A percentile compares a stretch with the other conserved stretches of the same genome.
phyloP scores from a whole-genome alignment of 2,329 filamentous ascomycete genomes.

The Claviceps sorghi region DNA sequence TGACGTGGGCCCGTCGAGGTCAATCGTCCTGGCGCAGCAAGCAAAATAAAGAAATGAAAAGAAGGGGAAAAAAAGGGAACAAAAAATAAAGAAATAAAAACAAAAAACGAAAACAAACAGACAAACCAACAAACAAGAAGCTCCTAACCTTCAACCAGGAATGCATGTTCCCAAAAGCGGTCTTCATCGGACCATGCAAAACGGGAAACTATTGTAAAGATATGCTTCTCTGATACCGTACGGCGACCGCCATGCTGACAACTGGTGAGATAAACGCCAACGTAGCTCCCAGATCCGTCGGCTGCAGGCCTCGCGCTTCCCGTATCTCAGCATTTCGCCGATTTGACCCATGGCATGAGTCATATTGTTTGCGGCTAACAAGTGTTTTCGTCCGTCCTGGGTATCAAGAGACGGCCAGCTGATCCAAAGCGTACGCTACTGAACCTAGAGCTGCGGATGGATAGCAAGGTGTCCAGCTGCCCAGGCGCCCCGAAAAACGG shows the following conservation, averaged over 20 bases:
- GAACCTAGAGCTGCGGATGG: not conserved
- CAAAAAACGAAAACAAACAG: too few species aligned
- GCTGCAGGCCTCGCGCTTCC: not conserved
- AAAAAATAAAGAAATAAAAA: too few species aligned
- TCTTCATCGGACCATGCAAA: not conserved
- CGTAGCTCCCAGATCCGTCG: not conserved
- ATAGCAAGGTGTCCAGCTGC: not conserved
- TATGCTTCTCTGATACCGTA: not conserved
- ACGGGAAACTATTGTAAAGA: not conserved
- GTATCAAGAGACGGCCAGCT: not conserved
- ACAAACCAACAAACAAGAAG: not conserved
- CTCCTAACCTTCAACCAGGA: not conserved
- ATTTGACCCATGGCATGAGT: not conserved
- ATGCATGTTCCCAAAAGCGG: not conserved
- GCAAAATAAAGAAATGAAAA: too few species aligned
- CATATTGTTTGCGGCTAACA: not conserved
- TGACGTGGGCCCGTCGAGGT: not conserved
- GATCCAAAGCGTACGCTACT: not conserved
- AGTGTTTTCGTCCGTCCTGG: not conserved
- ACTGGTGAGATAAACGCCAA: not conserved
- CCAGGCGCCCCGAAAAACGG: not conserved
- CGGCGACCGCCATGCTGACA: not conserved
- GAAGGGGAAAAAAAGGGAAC: too few species aligned
- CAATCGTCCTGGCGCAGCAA: not conserved
- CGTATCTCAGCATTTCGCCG: not conserved